phyloP scores from a whole-genome alignment of 192 early-diverging fungal genomes.

The Linnemannia schmuckeri region DNA sequence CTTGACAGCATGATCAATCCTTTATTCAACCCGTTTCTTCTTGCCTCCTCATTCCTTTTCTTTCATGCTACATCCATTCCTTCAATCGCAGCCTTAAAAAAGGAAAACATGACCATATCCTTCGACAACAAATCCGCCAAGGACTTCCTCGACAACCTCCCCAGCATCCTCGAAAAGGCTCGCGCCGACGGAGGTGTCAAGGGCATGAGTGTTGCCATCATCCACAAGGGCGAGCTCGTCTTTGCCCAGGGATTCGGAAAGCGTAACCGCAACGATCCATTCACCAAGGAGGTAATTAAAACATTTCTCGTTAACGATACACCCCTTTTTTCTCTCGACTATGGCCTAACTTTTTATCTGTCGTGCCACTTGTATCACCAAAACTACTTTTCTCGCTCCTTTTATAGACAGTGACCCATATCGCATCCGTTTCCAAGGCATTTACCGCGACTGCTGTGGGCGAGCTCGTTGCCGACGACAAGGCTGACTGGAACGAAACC shows the following conservation, averaged over 20 bases:
- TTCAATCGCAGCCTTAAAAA: too few species aligned
- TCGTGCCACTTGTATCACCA: not conserved
- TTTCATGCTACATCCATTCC: too few species aligned
- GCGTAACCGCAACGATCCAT: constrained; percentile 17
- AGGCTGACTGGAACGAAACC: constrained; percentile 28
- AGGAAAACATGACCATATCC: too few species aligned
- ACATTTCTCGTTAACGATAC: not conserved
- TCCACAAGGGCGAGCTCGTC: constrained; percentile 22
- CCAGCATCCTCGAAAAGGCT: not conserved
- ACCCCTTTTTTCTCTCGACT: too few species aligned
- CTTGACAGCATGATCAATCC: too few species aligned
- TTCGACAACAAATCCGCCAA: too few species aligned
- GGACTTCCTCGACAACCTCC: not conserved
- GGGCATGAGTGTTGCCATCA: constrained; percentile 21
- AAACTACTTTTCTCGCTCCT: not conserved
- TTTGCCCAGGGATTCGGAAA: constrained; percentile 25
- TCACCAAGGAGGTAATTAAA: constrained; percentile 20
- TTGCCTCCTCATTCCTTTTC: too few species aligned
- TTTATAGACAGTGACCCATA: constrained; percentile 13
- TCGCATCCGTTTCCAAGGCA: constrained; percentile 27
- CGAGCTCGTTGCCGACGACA: constrained; percentile 23
- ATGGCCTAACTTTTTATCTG: not conserved
- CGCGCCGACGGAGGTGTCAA: not conserved
- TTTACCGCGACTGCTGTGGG: constrained; percentile 21
- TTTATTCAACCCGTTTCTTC: too few species aligned